These are phyloP conservation scores for Croton setiger DNA, from an alignment of 441 rosid species.

Conservation along the genomic window DNA sequence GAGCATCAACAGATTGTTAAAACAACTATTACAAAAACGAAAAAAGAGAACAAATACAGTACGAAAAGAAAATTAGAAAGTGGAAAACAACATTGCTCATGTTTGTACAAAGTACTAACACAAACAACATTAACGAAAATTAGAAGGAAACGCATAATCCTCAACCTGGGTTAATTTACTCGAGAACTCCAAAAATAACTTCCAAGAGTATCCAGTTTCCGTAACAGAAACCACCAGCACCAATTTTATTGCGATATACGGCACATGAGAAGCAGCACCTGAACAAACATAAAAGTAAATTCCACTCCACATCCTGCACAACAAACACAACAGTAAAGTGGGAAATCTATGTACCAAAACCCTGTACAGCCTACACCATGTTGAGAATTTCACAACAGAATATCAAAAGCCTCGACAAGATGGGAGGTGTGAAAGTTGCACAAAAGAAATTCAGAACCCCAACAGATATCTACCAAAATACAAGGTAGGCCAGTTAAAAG, in stretches of 20 bases:
- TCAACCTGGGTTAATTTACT: not conserved
- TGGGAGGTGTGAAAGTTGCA: not conserved
- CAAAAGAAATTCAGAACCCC: not conserved
- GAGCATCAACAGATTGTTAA: too few species aligned
- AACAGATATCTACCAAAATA: slow-evolving; percentile 29
- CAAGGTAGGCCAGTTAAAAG: slow-evolving; percentile 23
- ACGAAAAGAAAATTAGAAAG: not conserved
- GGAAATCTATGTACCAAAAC: slow-evolving; percentile 24
- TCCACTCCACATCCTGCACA: slow-evolving; percentile 29
- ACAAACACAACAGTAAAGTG: slow-evolving; percentile 36
- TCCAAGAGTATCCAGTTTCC: not conserved
- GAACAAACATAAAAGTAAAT: not conserved
- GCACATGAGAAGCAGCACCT: slow-evolving; percentile 1
- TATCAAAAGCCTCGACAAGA: slow-evolving; percentile 32
- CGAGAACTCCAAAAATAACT: not conserved
- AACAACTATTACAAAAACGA: too few species aligned
- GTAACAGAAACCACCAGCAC: slow-evolving; percentile 3
- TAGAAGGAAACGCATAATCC: not conserved
- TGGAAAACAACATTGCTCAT: not conserved
- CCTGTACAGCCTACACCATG: slow-evolving; percentile 38
- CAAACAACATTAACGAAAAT: not conserved
- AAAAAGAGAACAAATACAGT: not conserved
- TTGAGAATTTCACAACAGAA: slow-evolving; percentile 35
- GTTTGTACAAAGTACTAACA: not conserved
- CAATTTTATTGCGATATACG: not conserved